Evolutionary conservation across 1,139 yeast species (phyloP).

Genomic region (Waltiozyma sp.): DNA sequence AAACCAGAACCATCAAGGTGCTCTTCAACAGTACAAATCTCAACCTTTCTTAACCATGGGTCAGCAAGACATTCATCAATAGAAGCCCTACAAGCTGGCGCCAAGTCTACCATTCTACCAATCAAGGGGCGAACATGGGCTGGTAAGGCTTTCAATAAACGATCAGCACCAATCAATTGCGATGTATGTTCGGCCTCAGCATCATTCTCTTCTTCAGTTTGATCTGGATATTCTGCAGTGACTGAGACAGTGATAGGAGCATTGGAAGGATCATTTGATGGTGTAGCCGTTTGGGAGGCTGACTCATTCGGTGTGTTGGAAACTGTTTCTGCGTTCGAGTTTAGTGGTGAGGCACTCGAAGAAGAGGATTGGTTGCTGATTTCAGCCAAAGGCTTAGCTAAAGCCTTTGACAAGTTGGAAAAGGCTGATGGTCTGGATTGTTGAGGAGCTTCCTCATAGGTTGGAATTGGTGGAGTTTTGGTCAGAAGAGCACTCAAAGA

Average conservation of each 20-base stretch:
- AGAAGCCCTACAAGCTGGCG: slow-evolving; percentile 79
- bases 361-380: slow-evolving; percentile 6
- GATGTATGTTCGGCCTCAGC: slow-evolving; percentile 18
- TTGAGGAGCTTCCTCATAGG: background rate
- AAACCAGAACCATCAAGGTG: slow-evolving; percentile 25
- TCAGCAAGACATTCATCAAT: slow-evolving; percentile 78
- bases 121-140: slow-evolving; percentile 56
- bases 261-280: background rate
- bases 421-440: slow-evolving; percentile 9
- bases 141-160: slow-evolving; percentile 59
- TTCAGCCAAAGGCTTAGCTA: slow-evolving; percentile 25
- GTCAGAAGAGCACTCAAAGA: slow-evolving; percentile 28
- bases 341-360: slow-evolving; percentile 2
- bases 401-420: slow-evolving; percentile 17
- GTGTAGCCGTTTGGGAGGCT: background rate
- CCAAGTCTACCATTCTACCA: slow-evolving; percentile 66
- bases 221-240: background rate
- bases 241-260: background rate
- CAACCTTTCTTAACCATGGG: slow-evolving; percentile 57
- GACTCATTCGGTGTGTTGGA: slow-evolving; percentile 3
- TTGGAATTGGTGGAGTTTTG: slow-evolving; percentile 20
- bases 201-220: background rate
- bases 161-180: slow-evolving; percentile 54
- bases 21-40: slow-evolving; percentile 56
- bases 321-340: background rate